phyloP scores from a whole-genome alignment of 2,329 filamentous ascomycete species.

The Apiospora arundinis region DNA sequence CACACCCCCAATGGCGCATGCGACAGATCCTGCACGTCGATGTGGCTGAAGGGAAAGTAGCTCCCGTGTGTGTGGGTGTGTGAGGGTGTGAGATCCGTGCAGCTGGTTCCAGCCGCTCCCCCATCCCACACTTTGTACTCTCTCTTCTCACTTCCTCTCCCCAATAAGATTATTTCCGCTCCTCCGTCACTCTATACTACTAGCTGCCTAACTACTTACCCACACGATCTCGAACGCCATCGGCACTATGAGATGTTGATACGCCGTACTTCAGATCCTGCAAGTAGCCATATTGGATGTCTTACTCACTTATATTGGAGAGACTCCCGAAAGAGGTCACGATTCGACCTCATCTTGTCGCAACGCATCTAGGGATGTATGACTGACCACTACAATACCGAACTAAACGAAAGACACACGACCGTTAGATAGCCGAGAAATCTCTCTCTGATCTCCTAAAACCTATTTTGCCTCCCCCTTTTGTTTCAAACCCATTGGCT shows the following conservation, averaged over 20 bases:
- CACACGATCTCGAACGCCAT: background rate
- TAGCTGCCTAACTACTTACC: background rate
- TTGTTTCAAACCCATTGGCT: background rate
- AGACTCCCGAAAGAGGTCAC: background rate
- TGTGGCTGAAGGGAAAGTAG: conserved; percentile 10
- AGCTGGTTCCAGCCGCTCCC: conserved; percentile 1
- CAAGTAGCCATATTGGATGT: conserved; percentile 8
- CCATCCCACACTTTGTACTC: too few species aligned
- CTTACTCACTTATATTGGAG: conserved; percentile 15
- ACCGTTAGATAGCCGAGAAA: background rate
- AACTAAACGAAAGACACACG: background rate
- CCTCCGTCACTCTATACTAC: background rate
- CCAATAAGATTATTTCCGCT: background rate
- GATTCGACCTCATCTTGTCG: background rate
- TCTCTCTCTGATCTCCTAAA: background rate
- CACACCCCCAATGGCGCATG: conserved; percentile 3
- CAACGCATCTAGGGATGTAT: background rate
- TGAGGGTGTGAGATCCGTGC: conserved; percentile 5
- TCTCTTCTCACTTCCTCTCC: too few species aligned
- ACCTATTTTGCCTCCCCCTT: background rate
- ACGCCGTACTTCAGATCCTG: conserved; percentile 6
- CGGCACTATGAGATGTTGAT: background rate
- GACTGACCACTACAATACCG: background rate
- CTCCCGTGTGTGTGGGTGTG: background rate
- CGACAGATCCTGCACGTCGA: conserved; percentile 20